phyloP scores from a whole-genome alignment of 2,329 filamentous ascomycete species.

The Penicillium sp. region DNA sequence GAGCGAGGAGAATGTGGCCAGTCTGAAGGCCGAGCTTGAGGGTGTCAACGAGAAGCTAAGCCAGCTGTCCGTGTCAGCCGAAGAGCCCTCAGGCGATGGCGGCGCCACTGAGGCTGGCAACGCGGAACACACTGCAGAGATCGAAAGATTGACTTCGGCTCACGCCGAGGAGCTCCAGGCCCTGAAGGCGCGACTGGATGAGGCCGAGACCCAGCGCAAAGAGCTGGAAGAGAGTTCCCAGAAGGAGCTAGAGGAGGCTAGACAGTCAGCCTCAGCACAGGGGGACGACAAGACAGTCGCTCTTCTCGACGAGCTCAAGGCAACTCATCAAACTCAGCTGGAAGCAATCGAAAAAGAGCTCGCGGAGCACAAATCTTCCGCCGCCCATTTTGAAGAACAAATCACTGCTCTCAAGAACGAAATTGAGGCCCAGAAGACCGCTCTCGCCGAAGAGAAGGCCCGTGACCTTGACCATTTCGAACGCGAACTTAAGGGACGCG shows the following conservation, averaged over 20 bases:
- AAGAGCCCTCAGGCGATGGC: slow-evolving; percentile 23
- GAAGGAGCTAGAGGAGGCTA: slow-evolving; percentile 43
- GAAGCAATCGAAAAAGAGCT: slow-evolving; percentile 39
- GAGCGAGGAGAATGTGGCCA: slow-evolving; percentile 38
- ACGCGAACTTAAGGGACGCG: slow-evolving; percentile 37
- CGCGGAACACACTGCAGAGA: slow-evolving; percentile 35
- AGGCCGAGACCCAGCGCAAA: slow-evolving; percentile 39
- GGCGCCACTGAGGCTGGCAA: slow-evolving; percentile 28
- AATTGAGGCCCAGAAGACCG: slow-evolving; percentile 32
- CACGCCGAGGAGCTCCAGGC: slow-evolving; percentile 37
- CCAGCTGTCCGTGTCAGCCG: slow-evolving; percentile 31
- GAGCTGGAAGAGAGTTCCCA: slow-evolving; percentile 40
- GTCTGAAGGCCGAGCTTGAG: slow-evolving; percentile 37
- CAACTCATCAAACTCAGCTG: slow-evolving; percentile 37
- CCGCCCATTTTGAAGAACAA: slow-evolving; percentile 31
- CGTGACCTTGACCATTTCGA: slow-evolving; percentile 32
- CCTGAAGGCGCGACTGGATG: slow-evolving; percentile 36
- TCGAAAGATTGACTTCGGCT: slow-evolving; percentile 33
- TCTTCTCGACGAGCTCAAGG: slow-evolving; percentile 41
- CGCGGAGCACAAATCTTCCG: slow-evolving; percentile 34
- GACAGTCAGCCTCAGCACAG: slow-evolving; percentile 36
- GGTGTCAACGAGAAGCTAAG: slow-evolving; percentile 38
- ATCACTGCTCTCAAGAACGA: slow-evolving; percentile 33
- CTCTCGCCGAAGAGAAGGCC: slow-evolving; percentile 36
- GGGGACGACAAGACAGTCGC: slow-evolving; percentile 38